These are phyloP conservation scores for Schwanniomyces pseudopolymorphus DNA, from an alignment of 805 yeast genomes.

Conservation along the genomic window DNA sequence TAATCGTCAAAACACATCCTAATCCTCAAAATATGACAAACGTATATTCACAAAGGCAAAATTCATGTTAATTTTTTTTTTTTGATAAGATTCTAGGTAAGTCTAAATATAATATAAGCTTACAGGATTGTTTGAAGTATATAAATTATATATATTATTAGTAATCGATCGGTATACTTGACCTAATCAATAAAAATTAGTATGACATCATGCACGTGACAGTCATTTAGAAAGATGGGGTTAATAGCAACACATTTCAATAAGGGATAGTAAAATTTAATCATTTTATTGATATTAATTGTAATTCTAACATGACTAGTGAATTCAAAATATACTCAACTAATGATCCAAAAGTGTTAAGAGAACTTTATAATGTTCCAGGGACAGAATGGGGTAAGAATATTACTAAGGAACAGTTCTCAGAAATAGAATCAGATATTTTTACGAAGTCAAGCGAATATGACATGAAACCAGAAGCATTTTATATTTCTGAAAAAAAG, in stretches of 20 bases:
- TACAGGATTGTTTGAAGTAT: too few relatives aligned
- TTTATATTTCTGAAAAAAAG: slow-evolving; percentile 22
- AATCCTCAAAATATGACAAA: too few relatives aligned
- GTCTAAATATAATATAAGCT: too few relatives aligned
- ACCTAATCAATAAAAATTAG: too few relatives aligned
- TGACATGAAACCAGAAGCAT: slow-evolving; percentile 23
- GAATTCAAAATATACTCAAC: slow-evolving; percentile 15
- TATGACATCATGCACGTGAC: background rate
- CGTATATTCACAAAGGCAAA: too few relatives aligned
- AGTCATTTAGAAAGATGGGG: background rate
- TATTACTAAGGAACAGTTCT: slow-evolving; percentile 21
- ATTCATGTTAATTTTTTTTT: too few relatives aligned
- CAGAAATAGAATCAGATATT: slow-evolving; percentile 13
- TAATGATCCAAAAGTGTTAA: slow-evolving; percentile 21
- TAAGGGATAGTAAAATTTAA: background rate
- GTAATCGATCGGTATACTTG: too few relatives aligned
- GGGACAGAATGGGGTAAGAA: slow-evolving; percentile 25
- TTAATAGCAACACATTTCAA: background rate
- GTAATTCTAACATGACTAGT: slow-evolving; percentile 1
- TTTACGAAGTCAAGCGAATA: slow-evolving; percentile 10
- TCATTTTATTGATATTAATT: background rate
- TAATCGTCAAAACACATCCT: too few relatives aligned
- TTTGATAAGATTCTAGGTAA: too few relatives aligned
- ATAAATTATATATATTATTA: too few relatives aligned
- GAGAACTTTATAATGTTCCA: slow-evolving; percentile 18